phyloP scores from a whole-genome alignment of 2,329 filamentous ascomycete genomes.

The Botrytis aclada region DNA sequence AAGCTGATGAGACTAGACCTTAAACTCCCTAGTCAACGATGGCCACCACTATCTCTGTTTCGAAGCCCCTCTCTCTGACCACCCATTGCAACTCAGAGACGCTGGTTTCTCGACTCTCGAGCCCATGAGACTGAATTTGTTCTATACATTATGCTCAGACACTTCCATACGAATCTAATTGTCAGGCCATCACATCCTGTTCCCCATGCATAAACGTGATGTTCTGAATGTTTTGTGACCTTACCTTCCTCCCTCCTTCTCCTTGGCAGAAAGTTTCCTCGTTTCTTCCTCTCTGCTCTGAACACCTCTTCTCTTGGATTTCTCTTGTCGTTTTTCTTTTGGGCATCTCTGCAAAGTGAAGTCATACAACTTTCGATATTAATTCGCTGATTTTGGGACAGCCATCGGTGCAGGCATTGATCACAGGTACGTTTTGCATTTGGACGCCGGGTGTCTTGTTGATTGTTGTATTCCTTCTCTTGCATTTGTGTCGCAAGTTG shows the following conservation, averaged over 20 bases:
- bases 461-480: constrained; percentile 22
- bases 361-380: constrained; percentile 28
- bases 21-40: neutral
- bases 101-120: constrained; percentile 14
- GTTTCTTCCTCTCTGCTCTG: constrained; percentile 19
- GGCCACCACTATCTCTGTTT: constrained; percentile 19
- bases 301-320: neutral
- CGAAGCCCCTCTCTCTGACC: constrained; percentile 22
- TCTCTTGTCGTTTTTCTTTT: neutral
- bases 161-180: constrained; percentile 15
- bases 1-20: neutral
- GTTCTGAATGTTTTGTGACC: constrained; percentile 8
- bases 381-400: constrained; percentile 30
- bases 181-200: constrained; percentile 23
- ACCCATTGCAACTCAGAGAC: constrained; percentile 24
- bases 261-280: constrained; percentile 20
- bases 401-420: constrained; percentile 39
- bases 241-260: constrained; percentile 5
- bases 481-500: neutral
- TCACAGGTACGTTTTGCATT: constrained; percentile 31
- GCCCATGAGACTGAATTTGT: constrained; percentile 18
- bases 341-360: neutral
- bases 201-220: constrained; percentile 24
- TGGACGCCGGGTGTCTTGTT: constrained; percentile 21
- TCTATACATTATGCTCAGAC: constrained; percentile 16